These are phyloP conservation scores for Mycena indigotica DNA, from an alignment of 768 basidiomycete species.

Conservation along the genomic window DNA sequence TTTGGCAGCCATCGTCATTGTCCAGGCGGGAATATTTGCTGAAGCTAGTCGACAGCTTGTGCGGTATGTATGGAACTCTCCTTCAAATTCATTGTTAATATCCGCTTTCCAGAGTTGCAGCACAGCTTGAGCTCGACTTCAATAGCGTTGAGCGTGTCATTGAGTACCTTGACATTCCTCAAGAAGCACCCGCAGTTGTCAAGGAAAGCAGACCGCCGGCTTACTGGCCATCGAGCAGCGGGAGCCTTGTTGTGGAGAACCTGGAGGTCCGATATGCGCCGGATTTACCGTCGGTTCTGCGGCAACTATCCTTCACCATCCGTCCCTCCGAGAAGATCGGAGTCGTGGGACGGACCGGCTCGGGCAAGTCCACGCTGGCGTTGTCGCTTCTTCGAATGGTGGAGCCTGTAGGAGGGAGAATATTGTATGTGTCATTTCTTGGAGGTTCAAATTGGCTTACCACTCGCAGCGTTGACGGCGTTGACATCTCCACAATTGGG, in stretches of 20 bases:
- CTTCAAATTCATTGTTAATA: neutral
- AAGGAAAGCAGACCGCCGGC: slow-evolving; percentile 63
- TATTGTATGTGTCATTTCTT: slow-evolving; percentile 48
- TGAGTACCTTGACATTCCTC: slow-evolving; percentile 67
- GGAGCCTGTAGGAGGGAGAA: slow-evolving; percentile 57
- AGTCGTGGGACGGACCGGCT: slow-evolving; percentile 70
- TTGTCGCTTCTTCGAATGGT: slow-evolving; percentile 63
- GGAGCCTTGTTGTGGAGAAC: slow-evolving; percentile 58
- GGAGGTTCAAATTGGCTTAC: slow-evolving; percentile 1
- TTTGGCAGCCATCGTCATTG: slow-evolving; percentile 69
- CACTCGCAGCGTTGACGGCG: slow-evolving; percentile 57
- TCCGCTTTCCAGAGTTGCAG: slow-evolving; percentile 61
- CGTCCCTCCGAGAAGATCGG: slow-evolving; percentile 69
- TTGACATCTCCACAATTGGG: slow-evolving; percentile 69
- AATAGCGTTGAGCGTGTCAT: slow-evolving; percentile 75
- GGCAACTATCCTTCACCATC: slow-evolving; percentile 59
- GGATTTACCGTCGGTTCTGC: slow-evolving; percentile 61
- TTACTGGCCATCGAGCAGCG: slow-evolving; percentile 67
- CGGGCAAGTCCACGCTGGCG: slow-evolving; percentile 63
- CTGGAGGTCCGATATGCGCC: slow-evolving; percentile 65
- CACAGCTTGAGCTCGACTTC: slow-evolving; percentile 73
- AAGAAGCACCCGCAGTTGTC: slow-evolving; percentile 67
- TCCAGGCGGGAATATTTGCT: slow-evolving; percentile 69
- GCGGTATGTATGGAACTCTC: slow-evolving; percentile 35
- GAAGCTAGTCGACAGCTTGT: slow-evolving; percentile 69